These are phyloP conservation scores for Clavispora fructus DNA, from an alignment of 805 yeast genomes.

Conservation along the genomic window DNA sequence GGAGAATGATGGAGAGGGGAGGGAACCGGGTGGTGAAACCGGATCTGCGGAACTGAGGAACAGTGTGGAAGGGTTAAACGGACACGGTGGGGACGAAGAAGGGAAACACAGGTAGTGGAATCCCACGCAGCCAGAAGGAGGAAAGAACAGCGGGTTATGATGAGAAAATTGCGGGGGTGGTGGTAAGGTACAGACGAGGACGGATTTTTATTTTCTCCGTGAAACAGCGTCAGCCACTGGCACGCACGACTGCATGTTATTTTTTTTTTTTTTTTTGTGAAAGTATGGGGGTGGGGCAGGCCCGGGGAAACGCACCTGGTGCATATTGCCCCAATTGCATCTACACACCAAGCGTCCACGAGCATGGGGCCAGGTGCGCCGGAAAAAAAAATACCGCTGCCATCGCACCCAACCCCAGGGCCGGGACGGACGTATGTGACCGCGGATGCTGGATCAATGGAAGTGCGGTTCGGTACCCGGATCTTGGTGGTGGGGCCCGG, in stretches of 20 bases:
- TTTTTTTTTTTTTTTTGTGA: not conserved
- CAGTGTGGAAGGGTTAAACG: no score
- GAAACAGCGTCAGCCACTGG: not conserved
- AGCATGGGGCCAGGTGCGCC: no score
- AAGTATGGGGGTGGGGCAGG: constrained; percentile 1
- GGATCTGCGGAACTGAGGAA: no score
- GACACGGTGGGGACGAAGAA: no score
- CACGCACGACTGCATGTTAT: not conserved
- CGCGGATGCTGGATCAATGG: not conserved
- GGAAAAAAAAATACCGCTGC: no score
- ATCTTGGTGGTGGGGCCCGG: not conserved
- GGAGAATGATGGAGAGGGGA: no score
- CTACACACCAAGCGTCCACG: not conserved
- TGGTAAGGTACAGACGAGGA: not conserved
- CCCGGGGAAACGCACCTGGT: constrained; percentile 1
- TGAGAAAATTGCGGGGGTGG: not conserved
- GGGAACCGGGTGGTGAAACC: no score
- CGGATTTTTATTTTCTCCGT: constrained; percentile 16
- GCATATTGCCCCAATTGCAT: not conserved
- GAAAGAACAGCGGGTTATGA: no score
- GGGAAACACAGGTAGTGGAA: no score
- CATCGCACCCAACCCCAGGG: no score
- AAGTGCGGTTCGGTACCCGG: not conserved
- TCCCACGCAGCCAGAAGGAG: no score
- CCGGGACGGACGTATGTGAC: no score